Percentiles rank a stretch among this genome's conserved stretches.
These are phyloP conservation scores for Fusarium sp. DNA, from an alignment of 2,329 filamentous ascomycete species.

Conservation along the genomic window DNA sequence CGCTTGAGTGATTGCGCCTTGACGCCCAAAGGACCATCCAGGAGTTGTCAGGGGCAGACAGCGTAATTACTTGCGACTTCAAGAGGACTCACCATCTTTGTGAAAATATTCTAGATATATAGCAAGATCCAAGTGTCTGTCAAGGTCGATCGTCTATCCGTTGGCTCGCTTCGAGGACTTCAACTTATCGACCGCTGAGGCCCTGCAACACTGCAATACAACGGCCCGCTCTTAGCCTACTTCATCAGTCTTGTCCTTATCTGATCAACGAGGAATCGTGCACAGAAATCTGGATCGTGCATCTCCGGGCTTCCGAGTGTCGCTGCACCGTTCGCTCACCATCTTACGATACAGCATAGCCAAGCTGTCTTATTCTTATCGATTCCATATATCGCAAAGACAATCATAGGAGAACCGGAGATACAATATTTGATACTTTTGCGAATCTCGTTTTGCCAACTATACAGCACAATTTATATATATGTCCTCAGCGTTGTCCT, in stretches of 20 bases:
- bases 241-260: slow-evolving; percentile 36
- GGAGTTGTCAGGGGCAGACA: slow-evolving; percentile 7
- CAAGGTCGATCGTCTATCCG: not conserved
- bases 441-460: slow-evolving; percentile 1
- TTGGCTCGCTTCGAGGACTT: not conserved
- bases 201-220: slow-evolving; percentile 20
- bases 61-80: not conserved
- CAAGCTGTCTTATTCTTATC: slow-evolving; percentile 32
- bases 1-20: slow-evolving; percentile 20
- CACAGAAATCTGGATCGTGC: slow-evolving; percentile 24
- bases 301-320: slow-evolving; percentile 43
- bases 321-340: slow-evolving; percentile 19
- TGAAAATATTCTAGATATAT: not conserved
- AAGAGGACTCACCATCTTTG: not conserved
- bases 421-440: slow-evolving; percentile 27
- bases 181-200: slow-evolving; percentile 23
- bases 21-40: not conserved
- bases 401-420: slow-evolving; percentile 43
- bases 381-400: slow-evolving; percentile 21
- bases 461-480: slow-evolving; percentile 32
- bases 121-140: not conserved
- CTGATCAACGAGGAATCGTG: slow-evolving; percentile 34
- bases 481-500: slow-evolving; percentile 29
- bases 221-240: slow-evolving; percentile 34
- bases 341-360: slow-evolving; percentile 26